Base-by-base conservation (phyloP, 164 flowering plant genomes). In the Piper betle region DNA sequence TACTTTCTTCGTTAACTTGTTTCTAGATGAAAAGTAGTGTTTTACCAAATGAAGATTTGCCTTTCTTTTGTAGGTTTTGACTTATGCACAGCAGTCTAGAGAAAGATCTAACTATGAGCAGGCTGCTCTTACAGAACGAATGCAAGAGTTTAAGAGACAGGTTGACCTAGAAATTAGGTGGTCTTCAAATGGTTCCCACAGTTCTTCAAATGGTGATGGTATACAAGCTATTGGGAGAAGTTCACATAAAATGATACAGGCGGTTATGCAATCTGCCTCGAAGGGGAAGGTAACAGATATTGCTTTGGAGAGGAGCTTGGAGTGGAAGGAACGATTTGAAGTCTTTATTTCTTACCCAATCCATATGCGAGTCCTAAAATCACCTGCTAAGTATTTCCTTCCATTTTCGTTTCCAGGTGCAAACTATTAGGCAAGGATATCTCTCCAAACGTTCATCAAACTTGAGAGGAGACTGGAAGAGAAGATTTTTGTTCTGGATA, bases 401-500 rank as follows among this genome's bases (percentile, higher is more conserved):
- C 1, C 33, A 5, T 8, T 2, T 59, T 38, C 50, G 57, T 50
- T 71, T 73, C 66, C 76, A 92, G 98, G 93, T 92, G 72, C 95
- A 92, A 81, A 88, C 86, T n/a, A 89, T 92, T 73, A 81, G 87
- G 40, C 96, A 92, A 82, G 98, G 98, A 60, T 92, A 92, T 74
- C 90, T 92, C 12, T 85, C 89, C 38, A 92, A 92, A 61, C 98
- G 96, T 52, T 92, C 98, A 57, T 89, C 98, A 57, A 92, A 84
- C 66, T 72, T 92, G 76, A 82, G 98, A 69, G 96, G 81, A 75
- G 98, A 92, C 70, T 92, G 96, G 98, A 92, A 92, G 68, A 83
- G 96, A 71, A 82, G 98, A 64, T 92, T 81, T 92, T 92, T 73
- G 88, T 92, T 71, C 96, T 92, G 68, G 98, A 92, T 73, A 92